A percentile compares a stretch with the other conserved stretches of the same genome.
These are phyloP conservation scores for Epichloe bromicola DNA, from an alignment of 2,329 filamentous ascomycete species.

Conservation along the genomic window DNA sequence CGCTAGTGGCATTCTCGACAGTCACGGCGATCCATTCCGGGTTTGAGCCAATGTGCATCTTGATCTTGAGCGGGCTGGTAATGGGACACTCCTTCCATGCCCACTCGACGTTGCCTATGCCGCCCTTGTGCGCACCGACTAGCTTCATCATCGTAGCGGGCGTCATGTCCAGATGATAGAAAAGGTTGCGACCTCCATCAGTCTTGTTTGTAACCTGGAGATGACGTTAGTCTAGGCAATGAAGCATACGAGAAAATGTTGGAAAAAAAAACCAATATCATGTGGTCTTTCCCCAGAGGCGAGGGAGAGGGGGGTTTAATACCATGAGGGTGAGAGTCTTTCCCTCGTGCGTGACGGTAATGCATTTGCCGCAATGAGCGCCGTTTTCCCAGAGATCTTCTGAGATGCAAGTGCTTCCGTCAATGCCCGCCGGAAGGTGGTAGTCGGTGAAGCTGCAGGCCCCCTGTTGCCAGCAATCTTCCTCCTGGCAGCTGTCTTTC, in stretches of 20 bases:
- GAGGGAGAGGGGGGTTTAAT: background rate
- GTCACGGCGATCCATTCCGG: background rate
- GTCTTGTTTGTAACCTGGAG: background rate
- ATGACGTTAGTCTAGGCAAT: background rate
- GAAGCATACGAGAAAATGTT: no score
- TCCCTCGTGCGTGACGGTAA: background rate
- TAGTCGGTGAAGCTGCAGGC: background rate
- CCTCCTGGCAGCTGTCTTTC: background rate
- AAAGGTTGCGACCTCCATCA: no score
- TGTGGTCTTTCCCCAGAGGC: background rate
- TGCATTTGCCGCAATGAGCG: background rate
- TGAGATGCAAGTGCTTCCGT: background rate
- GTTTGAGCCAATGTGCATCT: background rate
- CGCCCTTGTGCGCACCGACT: background rate
- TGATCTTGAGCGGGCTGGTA: background rate
- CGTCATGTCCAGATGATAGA: background rate
- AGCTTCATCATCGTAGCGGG: background rate
- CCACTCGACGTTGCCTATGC: background rate
- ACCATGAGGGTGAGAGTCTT: background rate
- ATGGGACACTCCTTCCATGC: background rate
- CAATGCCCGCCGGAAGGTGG: background rate
- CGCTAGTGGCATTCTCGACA: background rate
- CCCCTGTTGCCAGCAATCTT: background rate
- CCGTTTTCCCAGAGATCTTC: background rate
- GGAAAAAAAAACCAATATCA: background rate